Evolutionary conservation across 2,329 filamentous ascomycete species (phyloP).

Genomic region (Aspergillus bombycis): DNA sequence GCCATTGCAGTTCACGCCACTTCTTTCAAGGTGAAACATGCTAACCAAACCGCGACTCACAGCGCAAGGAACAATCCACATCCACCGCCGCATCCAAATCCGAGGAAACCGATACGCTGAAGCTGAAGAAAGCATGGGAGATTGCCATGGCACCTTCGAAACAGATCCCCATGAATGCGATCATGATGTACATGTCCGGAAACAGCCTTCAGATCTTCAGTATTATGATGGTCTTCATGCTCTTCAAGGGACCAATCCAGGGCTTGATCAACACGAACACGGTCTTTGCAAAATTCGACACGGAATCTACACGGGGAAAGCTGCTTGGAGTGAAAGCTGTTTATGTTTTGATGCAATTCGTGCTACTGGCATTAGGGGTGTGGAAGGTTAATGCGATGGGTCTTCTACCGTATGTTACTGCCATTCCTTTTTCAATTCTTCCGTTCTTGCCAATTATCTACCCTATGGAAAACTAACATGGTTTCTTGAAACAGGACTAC

Average conservation of each 20-base stretch:
- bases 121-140: constrained; percentile 99
- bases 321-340: constrained; percentile 83
- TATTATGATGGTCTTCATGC: constrained; percentile 99
- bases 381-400: constrained; percentile 99
- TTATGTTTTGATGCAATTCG: constrained; percentile 83
- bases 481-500: constrained; percentile 67
- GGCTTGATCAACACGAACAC: constrained; percentile 80
- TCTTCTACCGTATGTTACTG: constrained; percentile 73
- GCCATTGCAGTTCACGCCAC: not conserved
- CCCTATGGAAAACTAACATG: constrained; percentile 6
- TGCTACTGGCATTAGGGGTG: constrained; percentile 81
- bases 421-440: not conserved
- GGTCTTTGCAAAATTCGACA: constrained; percentile 90
- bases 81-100: constrained; percentile 42
- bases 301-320: constrained; percentile 71
- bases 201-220: constrained; percentile 98
- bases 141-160: constrained; percentile 92
- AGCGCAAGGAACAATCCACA: constrained; percentile 36
- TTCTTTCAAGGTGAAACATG: not conserved
- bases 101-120: constrained; percentile 91
- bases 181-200: constrained; percentile 99
- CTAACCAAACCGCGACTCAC: constrained; percentile 13
- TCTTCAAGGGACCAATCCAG: constrained; percentile 93
- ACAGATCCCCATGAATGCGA: constrained; percentile 93
- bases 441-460: not conserved